Evolutionary conservation across 2,329 filamentous ascomycete species (phyloP), one percentile per base, ranked within the genome.

Genomic region (Fusarium sp.): DNA sequence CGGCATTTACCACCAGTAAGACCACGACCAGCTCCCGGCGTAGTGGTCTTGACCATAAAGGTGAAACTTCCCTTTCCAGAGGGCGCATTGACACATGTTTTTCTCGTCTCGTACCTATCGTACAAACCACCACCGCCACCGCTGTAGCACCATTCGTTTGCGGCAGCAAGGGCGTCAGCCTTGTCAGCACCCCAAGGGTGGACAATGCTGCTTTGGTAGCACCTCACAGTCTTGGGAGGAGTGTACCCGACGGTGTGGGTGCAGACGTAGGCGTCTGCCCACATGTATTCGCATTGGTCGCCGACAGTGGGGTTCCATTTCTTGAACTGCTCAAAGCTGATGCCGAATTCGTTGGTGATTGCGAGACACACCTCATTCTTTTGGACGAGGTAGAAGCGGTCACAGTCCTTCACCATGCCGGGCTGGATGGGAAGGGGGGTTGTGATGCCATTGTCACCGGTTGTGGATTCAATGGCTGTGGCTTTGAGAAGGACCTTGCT

Each of bases 161-260:
- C 58, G 23, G 55, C 53, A 18, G 30, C n/a, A 0, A 37, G 27
- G 2, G 40, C 69, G 14, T n/a, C 57, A 7, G 23, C 20, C 23
- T 63, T 55, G 60, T 72, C 63, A 18, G 47, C 46, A 11, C 65
- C 68, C 64, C 61, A 72, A 0, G 51, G 51, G 0, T 40, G 21
- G 21, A 23, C 21, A 23, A 23, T 23, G 21, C 21, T 23, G 21
- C 21, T 23, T 23, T 23, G 21, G 21, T 23, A 66, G 4, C 69
- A 71, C 3, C 32, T 40, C 12, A 57, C 53, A 7, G 34, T 37
- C 1, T 1, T 6, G 2, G 41, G 2, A 30, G 1, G 67, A 37
- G 16, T 66, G 9, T 55, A 66, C 5, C 55, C 63, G 14, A 65
- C 27, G 2, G 62, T 58, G 13, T 40, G 62, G 0, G 51, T 53